Evolutionary conservation across 1,284 basidiomycete genomes (phyloP).

Genomic region (Boletellus deceptivus): DNA sequence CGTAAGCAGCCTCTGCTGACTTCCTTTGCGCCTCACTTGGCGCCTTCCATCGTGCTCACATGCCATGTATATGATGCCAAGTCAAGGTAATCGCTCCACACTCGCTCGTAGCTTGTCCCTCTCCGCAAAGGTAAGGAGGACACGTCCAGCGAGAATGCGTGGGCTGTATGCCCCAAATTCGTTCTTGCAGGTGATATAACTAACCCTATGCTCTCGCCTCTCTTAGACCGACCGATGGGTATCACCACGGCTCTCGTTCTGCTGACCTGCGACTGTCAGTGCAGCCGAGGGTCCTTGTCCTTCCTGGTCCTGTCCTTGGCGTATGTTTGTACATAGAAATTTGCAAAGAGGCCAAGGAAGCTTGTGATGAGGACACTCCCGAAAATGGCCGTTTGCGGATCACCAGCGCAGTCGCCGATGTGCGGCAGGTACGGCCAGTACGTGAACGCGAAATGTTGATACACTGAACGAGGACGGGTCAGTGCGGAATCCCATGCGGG

Average conservation of each 20-base stretch:
- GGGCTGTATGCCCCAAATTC: too few species aligned
- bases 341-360: slow-evolving; percentile 89
- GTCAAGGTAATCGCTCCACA: not conserved
- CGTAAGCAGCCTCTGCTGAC: too few species aligned
- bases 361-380: slow-evolving; percentile 82
- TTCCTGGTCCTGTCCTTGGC: slow-evolving; percentile 26
- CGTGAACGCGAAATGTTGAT: slow-evolving; percentile 73
- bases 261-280: too few species aligned
- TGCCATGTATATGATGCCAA: too few species aligned
- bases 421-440: slow-evolving; percentile 67
- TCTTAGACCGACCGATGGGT: too few species aligned
- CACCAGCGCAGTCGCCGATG: slow-evolving; percentile 82
- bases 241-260: too few species aligned
- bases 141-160: too few species aligned
- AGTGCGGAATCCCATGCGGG: slow-evolving; percentile 1
- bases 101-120: not conserved
- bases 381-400: slow-evolving; percentile 81
- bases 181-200: too few species aligned
- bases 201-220: too few species aligned
- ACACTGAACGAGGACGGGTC: slow-evolving; percentile 50
- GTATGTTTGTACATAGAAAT: slow-evolving; percentile 80
- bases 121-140: not conserved
- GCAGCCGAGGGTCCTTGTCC: not conserved
- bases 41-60: not conserved
- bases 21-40: not conserved